phyloP scores from a whole-genome alignment of 495 filamentous ascomycete species.

The Eremomyces bilateralis region DNA sequence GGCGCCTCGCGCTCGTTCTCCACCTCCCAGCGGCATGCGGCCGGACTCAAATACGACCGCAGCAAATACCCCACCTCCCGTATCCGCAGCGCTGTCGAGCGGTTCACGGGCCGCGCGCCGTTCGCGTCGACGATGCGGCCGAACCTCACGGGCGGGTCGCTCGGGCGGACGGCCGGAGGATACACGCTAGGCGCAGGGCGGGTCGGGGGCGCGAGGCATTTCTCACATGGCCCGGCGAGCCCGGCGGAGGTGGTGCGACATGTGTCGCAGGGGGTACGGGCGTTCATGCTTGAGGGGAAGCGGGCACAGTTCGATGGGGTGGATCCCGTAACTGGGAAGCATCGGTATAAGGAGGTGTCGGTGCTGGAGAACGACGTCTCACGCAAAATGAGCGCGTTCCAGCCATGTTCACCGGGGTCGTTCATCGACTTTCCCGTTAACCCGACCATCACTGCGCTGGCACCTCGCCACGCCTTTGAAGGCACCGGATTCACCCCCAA shows the following conservation, averaged over 20 bases:
- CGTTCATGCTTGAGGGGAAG: slow-evolving; percentile 71
- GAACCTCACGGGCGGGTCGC: slow-evolving; percentile 72
- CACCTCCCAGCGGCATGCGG: slow-evolving; percentile 21
- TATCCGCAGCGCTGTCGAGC: slow-evolving; percentile 41
- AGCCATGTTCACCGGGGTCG: slow-evolving; percentile 42
- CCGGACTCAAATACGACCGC: slow-evolving; percentile 9
- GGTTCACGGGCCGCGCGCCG: slow-evolving; percentile 49
- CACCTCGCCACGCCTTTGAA: slow-evolving; percentile 31
- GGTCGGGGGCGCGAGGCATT: slow-evolving; percentile 56
- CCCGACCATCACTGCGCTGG: slow-evolving; percentile 71
- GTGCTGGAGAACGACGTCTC: slow-evolving; percentile 46
- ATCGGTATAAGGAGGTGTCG: slow-evolving; percentile 50
- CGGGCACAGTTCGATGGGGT: slow-evolving; percentile 67
- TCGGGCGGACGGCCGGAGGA: slow-evolving; percentile 69
- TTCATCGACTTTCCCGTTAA: slow-evolving; percentile 67
- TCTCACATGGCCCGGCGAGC: slow-evolving; percentile 66
- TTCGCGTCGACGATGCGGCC: slow-evolving; percentile 83
- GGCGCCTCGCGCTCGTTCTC: slow-evolving; percentile 35
- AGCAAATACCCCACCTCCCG: slow-evolving; percentile 42
- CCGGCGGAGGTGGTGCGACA: slow-evolving; percentile 87
- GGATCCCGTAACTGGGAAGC: slow-evolving; percentile 42
- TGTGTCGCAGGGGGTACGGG: slow-evolving; percentile 73
- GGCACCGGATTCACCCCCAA: slow-evolving; percentile 13
- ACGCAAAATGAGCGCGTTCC: slow-evolving; percentile 32
- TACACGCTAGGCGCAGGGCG: slow-evolving; percentile 55